Conservation (phyloP, 306 rosid species). For the Quillaja saponaria region DNA sequence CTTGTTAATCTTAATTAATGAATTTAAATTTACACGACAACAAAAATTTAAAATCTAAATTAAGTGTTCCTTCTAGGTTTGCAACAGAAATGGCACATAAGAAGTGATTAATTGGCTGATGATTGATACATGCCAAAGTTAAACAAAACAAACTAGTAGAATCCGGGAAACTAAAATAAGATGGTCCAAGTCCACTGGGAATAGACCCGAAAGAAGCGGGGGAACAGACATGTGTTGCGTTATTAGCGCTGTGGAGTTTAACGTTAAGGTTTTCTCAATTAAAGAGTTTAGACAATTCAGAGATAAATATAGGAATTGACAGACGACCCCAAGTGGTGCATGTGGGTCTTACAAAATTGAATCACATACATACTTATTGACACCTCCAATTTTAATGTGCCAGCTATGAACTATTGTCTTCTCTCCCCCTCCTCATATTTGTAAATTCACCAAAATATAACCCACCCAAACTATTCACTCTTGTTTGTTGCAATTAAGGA, state of each 20-base stretch:
- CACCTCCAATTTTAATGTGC: no score
- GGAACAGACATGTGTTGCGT: conserved; percentile 53
- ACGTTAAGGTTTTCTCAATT: conserved; percentile 33
- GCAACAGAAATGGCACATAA: not conserved
- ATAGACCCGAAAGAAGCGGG: conserved; percentile 58
- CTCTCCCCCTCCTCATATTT: conserved; percentile 19
- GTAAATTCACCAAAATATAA: no score
- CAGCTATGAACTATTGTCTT: no score
- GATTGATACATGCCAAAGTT: not conserved
- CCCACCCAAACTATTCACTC: no score
- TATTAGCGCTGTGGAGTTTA: conserved; percentile 43
- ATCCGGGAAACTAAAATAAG: not conserved
- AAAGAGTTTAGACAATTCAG: not conserved
- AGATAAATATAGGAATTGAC: conserved; percentile 48
- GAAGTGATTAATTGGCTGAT: not conserved
- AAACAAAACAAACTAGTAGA: not conserved
- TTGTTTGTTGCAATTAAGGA: no score
- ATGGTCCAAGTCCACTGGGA: conserved; percentile 15
- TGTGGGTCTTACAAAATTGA: conserved; percentile 74
- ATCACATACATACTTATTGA: conserved; percentile 17
- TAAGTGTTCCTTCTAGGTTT: no score
- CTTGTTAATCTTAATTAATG: no score
- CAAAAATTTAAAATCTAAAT: no score
- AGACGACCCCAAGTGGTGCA: conserved; percentile 50
- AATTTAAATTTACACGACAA: no score